Conservation (phyloP, 2,329 filamentous ascomycete genomes). For the Arthrocladium fulminans region DNA sequence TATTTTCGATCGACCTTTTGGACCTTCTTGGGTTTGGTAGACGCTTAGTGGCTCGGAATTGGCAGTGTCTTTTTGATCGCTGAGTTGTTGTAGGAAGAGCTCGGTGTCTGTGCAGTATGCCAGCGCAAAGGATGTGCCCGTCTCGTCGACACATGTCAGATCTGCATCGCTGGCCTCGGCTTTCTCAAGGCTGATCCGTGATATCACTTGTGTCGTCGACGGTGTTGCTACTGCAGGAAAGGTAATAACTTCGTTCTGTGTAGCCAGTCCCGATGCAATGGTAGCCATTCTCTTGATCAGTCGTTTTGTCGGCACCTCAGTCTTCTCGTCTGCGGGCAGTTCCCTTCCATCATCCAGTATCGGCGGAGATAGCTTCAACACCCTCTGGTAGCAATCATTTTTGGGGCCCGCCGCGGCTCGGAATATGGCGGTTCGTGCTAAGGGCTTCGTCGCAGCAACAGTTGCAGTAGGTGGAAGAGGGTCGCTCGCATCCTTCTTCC, state of each 20-base stretch:
- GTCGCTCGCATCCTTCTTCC: slow-evolving; percentile 19
- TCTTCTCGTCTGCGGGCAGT: slow-evolving; percentile 25
- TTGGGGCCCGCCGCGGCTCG: slow-evolving; percentile 32
- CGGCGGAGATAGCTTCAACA: slow-evolving; percentile 49
- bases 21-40: slow-evolving; percentile 17
- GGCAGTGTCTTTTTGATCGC: slow-evolving; percentile 39
- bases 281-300: slow-evolving; percentile 55
- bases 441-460: slow-evolving; percentile 21
- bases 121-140: slow-evolving; percentile 50
- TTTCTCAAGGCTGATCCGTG: slow-evolving; percentile 43
- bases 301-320: slow-evolving; percentile 2
- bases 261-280: slow-evolving; percentile 68
- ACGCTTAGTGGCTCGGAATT: slow-evolving; percentile 25
- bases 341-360: slow-evolving; percentile 37
- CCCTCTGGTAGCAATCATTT: slow-evolving; percentile 52
- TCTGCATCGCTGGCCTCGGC: slow-evolving; percentile 40
- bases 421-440: slow-evolving; percentile 28
- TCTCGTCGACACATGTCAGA: slow-evolving; percentile 11
- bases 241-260: slow-evolving; percentile 66
- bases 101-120: slow-evolving; percentile 71
- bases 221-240: slow-evolving; percentile 51
- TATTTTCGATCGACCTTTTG: slow-evolving; percentile 38
- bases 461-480: slow-evolving; percentile 14
- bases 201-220: slow-evolving; percentile 47
- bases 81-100: slow-evolving; percentile 58